phyloP scores from a whole-genome alignment of 306 rosid species.

The Myrica gale region DNA sequence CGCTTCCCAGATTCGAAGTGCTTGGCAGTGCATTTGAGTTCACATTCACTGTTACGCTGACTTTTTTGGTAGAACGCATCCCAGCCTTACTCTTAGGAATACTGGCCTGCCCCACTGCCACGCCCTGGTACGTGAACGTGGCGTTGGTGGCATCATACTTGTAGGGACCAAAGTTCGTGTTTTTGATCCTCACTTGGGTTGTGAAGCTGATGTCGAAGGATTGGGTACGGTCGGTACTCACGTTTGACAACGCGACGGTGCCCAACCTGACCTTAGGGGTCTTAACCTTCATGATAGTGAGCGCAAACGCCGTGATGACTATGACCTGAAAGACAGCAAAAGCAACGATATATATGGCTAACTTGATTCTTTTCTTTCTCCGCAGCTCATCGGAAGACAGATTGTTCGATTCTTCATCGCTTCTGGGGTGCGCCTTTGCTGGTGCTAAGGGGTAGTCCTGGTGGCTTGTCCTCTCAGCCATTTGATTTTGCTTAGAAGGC shows the following conservation, averaged over 20 bases:
- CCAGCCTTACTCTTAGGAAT: constrained; percentile 15
- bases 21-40: not conserved
- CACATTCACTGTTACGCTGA: constrained; percentile 4
- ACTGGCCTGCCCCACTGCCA: not conserved
- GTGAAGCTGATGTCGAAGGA: constrained; percentile 16
- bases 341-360: constrained; percentile 7
- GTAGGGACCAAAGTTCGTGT: constrained; percentile 22
- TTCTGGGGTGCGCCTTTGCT: constrained; percentile 24
- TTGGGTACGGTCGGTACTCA: not conserved
- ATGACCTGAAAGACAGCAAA: constrained; percentile 28
- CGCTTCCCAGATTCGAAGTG: constrained; percentile 9
- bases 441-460: constrained; percentile 30
- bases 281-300: constrained; percentile 25
- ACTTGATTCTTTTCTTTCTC: constrained; percentile 24
- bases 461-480: constrained; percentile 30
- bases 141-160: constrained; percentile 8
- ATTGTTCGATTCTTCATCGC: constrained; percentile 12
- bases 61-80: constrained; percentile 24
- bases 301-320: constrained; percentile 12
- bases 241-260: not conserved
- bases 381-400: not conserved
- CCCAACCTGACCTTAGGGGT: constrained; percentile 24
- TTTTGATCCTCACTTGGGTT: constrained; percentile 15
- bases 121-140: constrained; percentile 4
- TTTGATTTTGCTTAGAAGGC: not conserved